Evolutionary conservation across 768 basidiomycete species (phyloP).

Genomic region (Trametes cubensis): DNA sequence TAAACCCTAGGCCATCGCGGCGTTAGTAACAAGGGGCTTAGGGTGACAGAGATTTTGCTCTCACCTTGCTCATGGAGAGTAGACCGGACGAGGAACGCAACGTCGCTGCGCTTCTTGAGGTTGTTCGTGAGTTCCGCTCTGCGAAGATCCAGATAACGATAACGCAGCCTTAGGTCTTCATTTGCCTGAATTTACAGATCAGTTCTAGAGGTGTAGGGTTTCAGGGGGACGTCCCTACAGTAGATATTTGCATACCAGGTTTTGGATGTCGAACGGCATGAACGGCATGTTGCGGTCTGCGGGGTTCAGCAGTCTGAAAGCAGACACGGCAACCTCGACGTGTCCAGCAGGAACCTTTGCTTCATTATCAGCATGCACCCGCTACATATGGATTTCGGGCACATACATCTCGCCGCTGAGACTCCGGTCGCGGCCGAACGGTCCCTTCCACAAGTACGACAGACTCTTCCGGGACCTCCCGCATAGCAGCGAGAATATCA

Average conservation of each 20-base stretch:
- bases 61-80: slow-evolving; percentile 74
- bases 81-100: slow-evolving; percentile 77
- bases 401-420: slow-evolving; percentile 61
- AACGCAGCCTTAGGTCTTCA: slow-evolving; percentile 82
- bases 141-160: slow-evolving; percentile 89
- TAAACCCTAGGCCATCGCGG: slow-evolving; percentile 60
- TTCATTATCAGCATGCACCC: not conserved
- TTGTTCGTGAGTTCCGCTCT: slow-evolving; percentile 74
- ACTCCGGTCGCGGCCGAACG: slow-evolving; percentile 64
- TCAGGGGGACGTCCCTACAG: slow-evolving; percentile 7
- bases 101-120: slow-evolving; percentile 77
- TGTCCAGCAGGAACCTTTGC: slow-evolving; percentile 65
- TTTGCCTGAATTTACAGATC: slow-evolving; percentile 57
- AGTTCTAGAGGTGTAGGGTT: slow-evolving; percentile 4
- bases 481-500: slow-evolving; percentile 47
- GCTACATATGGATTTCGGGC: not conserved
- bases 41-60: not conserved
- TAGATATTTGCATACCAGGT: slow-evolving; percentile 56
- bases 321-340: slow-evolving; percentile 77
- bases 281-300: slow-evolving; percentile 78
- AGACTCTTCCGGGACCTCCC: slow-evolving; percentile 74
- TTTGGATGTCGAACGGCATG: slow-evolving; percentile 73
- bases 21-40: not conserved
- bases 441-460: slow-evolving; percentile 74
- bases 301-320: slow-evolving; percentile 77